Conservation (phyloP, 345 rosid species). For the Cochlearia excelsa region DNA sequence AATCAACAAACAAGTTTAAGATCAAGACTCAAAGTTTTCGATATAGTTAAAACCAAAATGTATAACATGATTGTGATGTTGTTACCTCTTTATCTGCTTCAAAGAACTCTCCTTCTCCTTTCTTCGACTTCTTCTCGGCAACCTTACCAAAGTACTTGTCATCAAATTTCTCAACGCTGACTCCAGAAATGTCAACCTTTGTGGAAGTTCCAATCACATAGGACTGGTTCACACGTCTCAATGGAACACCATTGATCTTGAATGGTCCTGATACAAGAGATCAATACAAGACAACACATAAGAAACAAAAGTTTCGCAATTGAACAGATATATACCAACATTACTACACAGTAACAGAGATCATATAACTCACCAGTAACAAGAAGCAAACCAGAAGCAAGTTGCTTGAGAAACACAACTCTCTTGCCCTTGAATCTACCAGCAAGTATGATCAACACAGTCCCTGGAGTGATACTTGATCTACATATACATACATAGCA, state of each 20-base stretch:
- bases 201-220: slow-evolving; percentile 70
- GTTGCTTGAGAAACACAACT: slow-evolving; percentile 83
- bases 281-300: not conserved
- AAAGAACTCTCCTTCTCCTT: slow-evolving; percentile 74
- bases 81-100: slow-evolving; percentile 76
- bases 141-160: slow-evolving; percentile 67
- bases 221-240: slow-evolving; percentile 63
- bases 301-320: not conserved
- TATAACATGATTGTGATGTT: slow-evolving; percentile 9
- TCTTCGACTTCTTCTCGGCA: slow-evolving; percentile 69
- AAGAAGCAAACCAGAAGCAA: slow-evolving; percentile 62
- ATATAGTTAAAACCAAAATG: not conserved
- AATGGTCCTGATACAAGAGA: slow-evolving; percentile 51
- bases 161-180: slow-evolving; percentile 50
- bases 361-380: slow-evolving; percentile 39
- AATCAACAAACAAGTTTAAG: not conserved
- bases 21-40: not conserved
- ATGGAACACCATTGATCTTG: slow-evolving; percentile 73
- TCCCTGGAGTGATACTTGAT: slow-evolving; percentile 71
- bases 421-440: slow-evolving; percentile 95
- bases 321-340: too few relatives aligned
- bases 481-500: slow-evolving; percentile 30
- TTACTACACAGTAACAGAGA: not conserved
- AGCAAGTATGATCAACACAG: slow-evolving; percentile 72
- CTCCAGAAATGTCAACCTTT: slow-evolving; percentile 61